Percentiles rank a stretch among this genome's conserved stretches.
Evolutionary conservation across 306 rosid genomes (phyloP).

Genomic region (Mimosa pudica): DNA sequence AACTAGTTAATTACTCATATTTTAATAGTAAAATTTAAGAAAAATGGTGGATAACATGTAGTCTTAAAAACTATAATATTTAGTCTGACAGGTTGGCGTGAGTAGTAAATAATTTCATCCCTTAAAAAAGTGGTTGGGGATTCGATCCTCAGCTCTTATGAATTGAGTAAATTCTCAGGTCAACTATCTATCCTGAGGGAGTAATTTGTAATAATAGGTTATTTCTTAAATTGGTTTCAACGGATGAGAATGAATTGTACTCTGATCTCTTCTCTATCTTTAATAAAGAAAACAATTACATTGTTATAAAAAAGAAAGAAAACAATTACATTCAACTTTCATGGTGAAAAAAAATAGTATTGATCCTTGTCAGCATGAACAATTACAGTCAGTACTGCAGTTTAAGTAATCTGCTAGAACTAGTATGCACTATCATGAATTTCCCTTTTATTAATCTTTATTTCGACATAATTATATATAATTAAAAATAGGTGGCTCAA

Average conservation of each 20-base stretch:
- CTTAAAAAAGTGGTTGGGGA: no score
- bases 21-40: no score
- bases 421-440: not conserved
- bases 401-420: not conserved
- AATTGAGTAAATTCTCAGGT: no score
- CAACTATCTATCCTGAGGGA: no score
- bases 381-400: not conserved
- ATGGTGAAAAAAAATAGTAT: not conserved
- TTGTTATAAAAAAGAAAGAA: not conserved
- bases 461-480: not conserved
- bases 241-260: not conserved
- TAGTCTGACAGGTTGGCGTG: no score
- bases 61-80: no score
- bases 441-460: not conserved
- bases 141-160: no score
- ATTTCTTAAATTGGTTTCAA: not conserved
- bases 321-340: not conserved
- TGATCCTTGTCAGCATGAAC: not conserved
- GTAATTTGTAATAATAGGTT: not conserved
- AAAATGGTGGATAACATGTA: no score
- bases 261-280: not conserved
- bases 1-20: no score
- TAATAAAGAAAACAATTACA: not conserved
- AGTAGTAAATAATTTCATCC: no score
- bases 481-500: not conserved